A percentile compares a stretch with the other conserved stretches of the same genome.
These are phyloP conservation scores for Ophiorrhiza pumila DNA, from an alignment of 257 asterid genomes.

Conservation along the genomic window DNA sequence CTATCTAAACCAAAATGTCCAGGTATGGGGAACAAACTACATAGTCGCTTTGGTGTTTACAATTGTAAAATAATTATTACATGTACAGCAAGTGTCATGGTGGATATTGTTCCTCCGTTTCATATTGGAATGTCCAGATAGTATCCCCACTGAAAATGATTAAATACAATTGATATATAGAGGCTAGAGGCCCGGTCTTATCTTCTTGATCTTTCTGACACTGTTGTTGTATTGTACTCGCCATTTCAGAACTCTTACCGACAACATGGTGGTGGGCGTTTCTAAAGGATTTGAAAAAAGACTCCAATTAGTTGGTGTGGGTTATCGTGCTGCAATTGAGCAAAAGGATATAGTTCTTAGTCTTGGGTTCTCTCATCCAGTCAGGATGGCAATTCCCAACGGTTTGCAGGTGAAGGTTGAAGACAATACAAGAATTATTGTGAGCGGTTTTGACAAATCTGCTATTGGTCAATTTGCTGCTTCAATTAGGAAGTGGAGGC, in stretches of 20 bases:
- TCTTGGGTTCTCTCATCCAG: conserved; percentile 96
- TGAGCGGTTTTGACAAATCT: conserved; percentile 82
- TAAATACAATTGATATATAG: background rate
- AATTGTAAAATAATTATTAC: too few relatives aligned
- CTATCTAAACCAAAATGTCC: too few relatives aligned
- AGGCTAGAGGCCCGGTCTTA: too few relatives aligned
- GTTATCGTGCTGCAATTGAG: conserved; percentile 87
- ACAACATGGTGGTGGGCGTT: conserved; percentile 95
- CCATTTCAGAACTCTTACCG: conserved; percentile 75
- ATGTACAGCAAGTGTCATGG: background rate
- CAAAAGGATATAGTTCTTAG: conserved; percentile 83
- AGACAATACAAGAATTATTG: conserved; percentile 80
- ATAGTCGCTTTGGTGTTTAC: background rate
- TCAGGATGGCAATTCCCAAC: conserved; percentile 69
- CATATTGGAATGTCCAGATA: background rate
- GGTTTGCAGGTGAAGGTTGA: conserved; percentile 87
- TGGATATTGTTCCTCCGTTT: background rate
- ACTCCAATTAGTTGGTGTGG: conserved; percentile 90
- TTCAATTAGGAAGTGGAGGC: conserved; percentile 93
- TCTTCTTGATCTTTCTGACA: background rate
- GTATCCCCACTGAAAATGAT: background rate
- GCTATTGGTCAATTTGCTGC: conserved; percentile 93
- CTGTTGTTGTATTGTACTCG: background rate
- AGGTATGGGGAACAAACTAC: background rate
- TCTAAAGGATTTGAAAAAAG: conserved; percentile 93